Evolutionary conservation across 495 filamentous ascomycete species (phyloP).

Genomic region (Eremomyces bilateralis): DNA sequence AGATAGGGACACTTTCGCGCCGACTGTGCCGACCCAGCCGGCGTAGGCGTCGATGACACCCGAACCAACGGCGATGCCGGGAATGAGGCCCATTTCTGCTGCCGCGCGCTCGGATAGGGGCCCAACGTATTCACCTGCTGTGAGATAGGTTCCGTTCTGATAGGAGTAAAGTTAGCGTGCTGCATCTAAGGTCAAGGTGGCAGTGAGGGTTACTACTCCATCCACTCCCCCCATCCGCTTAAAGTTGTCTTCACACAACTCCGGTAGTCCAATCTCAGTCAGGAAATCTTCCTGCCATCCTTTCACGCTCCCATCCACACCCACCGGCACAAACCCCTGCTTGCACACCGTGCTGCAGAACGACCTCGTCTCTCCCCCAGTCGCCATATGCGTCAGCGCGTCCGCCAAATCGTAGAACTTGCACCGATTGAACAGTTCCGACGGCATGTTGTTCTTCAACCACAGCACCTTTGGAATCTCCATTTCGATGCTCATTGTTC

Average conservation of each 20-base stretch:
- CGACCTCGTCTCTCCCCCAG: slow-evolving; percentile 77
- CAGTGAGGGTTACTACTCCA: slow-evolving; percentile 46
- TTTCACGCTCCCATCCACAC: slow-evolving; percentile 91
- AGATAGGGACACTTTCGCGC: slow-evolving; percentile 62
- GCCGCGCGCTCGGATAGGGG: slow-evolving; percentile 67
- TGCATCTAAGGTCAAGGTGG: background rate
- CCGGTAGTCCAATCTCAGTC: slow-evolving; percentile 56
- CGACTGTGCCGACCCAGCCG: slow-evolving; percentile 96
- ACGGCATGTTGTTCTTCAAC: slow-evolving; percentile 96
- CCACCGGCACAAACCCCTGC: slow-evolving; percentile 85
- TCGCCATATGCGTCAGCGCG: slow-evolving; percentile 86
- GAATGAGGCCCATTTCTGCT: slow-evolving; percentile 58
- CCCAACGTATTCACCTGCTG: slow-evolving; percentile 77
- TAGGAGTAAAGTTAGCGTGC: slow-evolving; percentile 12
- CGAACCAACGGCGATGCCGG: slow-evolving; percentile 79
- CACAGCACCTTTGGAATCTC: slow-evolving; percentile 94
- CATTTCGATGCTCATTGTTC: slow-evolving; percentile 97
- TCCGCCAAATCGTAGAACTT: slow-evolving; percentile 92
- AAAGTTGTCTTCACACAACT: slow-evolving; percentile 67
- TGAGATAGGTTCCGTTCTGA: slow-evolving; percentile 76
- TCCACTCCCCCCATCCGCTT: slow-evolving; percentile 83
- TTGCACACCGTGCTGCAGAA: slow-evolving; percentile 92
- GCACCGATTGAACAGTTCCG: slow-evolving; percentile 69
- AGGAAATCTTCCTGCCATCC: slow-evolving; percentile 96
- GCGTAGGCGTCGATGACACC: slow-evolving; percentile 98